Evolutionary conservation across 2,329 filamentous ascomycete species (phyloP).

Genomic region (Pestalotiopsis sp.): DNA sequence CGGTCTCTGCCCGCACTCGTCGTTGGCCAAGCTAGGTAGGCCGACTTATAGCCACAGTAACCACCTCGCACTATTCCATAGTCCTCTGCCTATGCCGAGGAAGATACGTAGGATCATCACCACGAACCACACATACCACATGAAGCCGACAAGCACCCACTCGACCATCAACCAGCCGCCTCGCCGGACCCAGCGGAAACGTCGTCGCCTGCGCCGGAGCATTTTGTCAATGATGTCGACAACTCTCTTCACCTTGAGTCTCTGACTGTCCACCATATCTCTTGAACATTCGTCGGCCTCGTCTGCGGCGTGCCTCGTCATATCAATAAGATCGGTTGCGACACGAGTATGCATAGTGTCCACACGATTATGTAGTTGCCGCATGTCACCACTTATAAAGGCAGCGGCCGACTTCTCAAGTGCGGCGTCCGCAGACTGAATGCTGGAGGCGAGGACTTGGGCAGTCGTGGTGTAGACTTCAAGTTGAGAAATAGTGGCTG

Average conservation of each 20-base stretch:
- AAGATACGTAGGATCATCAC: slow-evolving; percentile 75
- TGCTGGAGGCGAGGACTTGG: slow-evolving; percentile 50
- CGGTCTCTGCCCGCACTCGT: too few relatives aligned
- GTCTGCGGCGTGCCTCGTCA: slow-evolving; percentile 71
- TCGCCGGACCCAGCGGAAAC: slow-evolving; percentile 74
- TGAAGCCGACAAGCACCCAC: slow-evolving; percentile 83
- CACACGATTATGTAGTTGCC: slow-evolving; percentile 51
- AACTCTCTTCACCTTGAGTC: slow-evolving; percentile 79
- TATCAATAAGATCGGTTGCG: slow-evolving; percentile 55
- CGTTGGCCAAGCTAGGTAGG: too few relatives aligned
- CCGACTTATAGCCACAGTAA: slow-evolving; percentile 83
- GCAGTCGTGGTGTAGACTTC: slow-evolving; percentile 56
- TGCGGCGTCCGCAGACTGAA: slow-evolving; percentile 49
- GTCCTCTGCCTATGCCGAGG: slow-evolving; percentile 62
- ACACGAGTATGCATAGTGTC: slow-evolving; percentile 50
- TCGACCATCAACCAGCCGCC: slow-evolving; percentile 83
- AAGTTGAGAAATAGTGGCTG: slow-evolving; percentile 38
- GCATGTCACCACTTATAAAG: slow-evolving; percentile 60
- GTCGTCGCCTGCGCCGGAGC: slow-evolving; percentile 66
- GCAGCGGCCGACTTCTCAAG: slow-evolving; percentile 62
- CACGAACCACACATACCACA: slow-evolving; percentile 94
- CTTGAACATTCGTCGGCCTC: slow-evolving; percentile 78
- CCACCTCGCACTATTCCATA: slow-evolving; percentile 70
- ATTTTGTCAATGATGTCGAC: slow-evolving; percentile 79
- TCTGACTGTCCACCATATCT: slow-evolving; percentile 75